Base-by-base conservation (phyloP, 208 protist genomes). In the Porcisia hertigi region DNA sequence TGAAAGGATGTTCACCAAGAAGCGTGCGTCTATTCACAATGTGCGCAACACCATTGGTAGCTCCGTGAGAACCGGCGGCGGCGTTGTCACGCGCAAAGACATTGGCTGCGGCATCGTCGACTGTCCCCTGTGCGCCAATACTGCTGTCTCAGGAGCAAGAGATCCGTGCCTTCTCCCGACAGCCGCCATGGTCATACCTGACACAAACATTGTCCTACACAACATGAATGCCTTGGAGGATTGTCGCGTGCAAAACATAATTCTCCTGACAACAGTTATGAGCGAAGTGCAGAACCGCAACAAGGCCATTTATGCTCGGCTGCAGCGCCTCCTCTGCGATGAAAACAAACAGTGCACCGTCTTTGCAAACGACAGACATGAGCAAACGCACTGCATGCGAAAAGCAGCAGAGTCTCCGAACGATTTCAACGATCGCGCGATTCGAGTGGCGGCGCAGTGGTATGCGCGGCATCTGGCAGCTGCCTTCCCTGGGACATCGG, bases 181-280 rank as follows among this genome's bases (percentile, higher is more conserved):
- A 25, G 25, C 18, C 12, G 55, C 71, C 2, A 80, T 97, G 30
- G 71, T 97, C 16, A 91, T 98, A 43, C 92, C 93, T 0, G 96
- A 98, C 81, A 93, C 94, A 4, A 97, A 97, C 78, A 91, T 98
- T 65, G 82, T 98, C n/a, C 82, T 98, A 62, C 94, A 98, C 78
- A 97, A 98, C 80, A 97, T 98, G 82, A 97, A 97, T 78, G 86
- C 89, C 23, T 80, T 98, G 4, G 93, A 98, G 79, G 86, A 95
- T 67, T 52, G 81, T 2, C 81, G 84, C 0, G 82, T 97, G 41
- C 86, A 86, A 64, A 96, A 98, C 79, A 90, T 97, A 60, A 84
- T 98, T 23, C 83, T 98, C 49, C 84, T 98, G 23, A 88, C 90
- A 52, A 98, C 96, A 25, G 94, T 97, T 6, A 80, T 98, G 60